A percentile compares a stretch with the other conserved stretches of the same genome.
Evolutionary conservation across 306 rosid species (phyloP).

Genomic region (Castanea sativa): DNA sequence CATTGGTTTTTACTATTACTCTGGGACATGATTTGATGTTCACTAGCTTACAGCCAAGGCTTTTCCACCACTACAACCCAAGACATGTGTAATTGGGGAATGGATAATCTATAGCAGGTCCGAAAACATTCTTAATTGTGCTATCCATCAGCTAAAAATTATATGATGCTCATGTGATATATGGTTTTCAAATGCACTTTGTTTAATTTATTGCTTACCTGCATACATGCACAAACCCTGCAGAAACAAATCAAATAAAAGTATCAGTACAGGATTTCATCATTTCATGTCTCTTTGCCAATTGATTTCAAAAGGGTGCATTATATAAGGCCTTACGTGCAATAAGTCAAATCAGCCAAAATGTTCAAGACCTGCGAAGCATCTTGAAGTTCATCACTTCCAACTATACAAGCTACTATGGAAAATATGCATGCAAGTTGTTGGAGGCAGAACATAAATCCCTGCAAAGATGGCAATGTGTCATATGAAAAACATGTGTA

Average conservation of each 20-base stretch:
- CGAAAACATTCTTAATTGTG: not conserved
- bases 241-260: conserved; percentile 22
- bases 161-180: not conserved
- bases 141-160: not conserved
- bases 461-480: conserved; percentile 34
- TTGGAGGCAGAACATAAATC: conserved; percentile 71
- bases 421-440: conserved; percentile 89
- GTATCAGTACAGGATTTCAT: conserved; percentile 13
- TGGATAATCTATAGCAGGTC: not conserved
- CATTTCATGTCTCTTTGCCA: not conserved
- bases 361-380: conserved; percentile 68
- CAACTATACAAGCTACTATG: conserved; percentile 68
- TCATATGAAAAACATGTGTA: not conserved
- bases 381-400: conserved; percentile 62
- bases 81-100: not conserved
- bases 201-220: conserved; percentile 39
- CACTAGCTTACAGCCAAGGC: too few species aligned
- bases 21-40: not conserved
- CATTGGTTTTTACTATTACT: not conserved
- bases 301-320: conserved; percentile 4
- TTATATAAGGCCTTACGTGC: conserved; percentile 60
- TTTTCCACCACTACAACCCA: too few species aligned
- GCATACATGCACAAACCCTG: conserved; percentile 96
- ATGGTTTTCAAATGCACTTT: not conserved
- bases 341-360: conserved; percentile 64